These are phyloP conservation scores for Grosmannia clavigera DNA, from an alignment of 2,329 filamentous ascomycete genomes.

Conservation along the genomic window DNA sequence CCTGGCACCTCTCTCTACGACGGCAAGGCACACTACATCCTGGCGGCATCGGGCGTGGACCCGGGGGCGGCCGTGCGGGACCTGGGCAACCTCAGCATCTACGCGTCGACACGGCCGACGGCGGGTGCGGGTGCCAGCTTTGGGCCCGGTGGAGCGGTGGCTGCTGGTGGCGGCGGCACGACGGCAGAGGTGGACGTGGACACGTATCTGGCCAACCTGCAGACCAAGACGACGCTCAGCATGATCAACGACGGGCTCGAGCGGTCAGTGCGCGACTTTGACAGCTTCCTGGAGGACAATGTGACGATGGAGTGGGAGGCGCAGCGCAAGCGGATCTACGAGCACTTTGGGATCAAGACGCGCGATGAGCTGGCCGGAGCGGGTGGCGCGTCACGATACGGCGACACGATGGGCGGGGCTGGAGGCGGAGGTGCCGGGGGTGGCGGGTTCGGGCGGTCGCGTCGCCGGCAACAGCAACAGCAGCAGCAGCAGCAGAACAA, in stretches of 20 bases:
- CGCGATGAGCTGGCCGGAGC: slow-evolving; percentile 29
- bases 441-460: slow-evolving; percentile 48
- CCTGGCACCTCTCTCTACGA: slow-evolving; percentile 34
- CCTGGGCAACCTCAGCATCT: slow-evolving; percentile 61
- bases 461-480: slow-evolving; percentile 31
- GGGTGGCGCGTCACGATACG: slow-evolving; percentile 5
- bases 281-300: slow-evolving; percentile 87
- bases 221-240: slow-evolving; percentile 79
- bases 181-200: slow-evolving; percentile 53
- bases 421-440: slow-evolving; percentile 22
- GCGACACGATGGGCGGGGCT: slow-evolving; percentile 14
- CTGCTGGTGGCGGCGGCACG: slow-evolving; percentile 3
- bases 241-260: slow-evolving; percentile 89
- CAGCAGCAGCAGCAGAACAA: slow-evolving; percentile 15
- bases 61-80: slow-evolving; percentile 77
- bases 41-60: slow-evolving; percentile 87
- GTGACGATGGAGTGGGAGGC: slow-evolving; percentile 93
- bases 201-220: slow-evolving; percentile 72
- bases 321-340: slow-evolving; percentile 84
- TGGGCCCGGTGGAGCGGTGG: background rate
- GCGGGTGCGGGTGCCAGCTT: slow-evolving; percentile 1
- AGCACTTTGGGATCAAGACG: slow-evolving; percentile 81
- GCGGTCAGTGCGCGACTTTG: slow-evolving; percentile 81
- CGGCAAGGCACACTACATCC: slow-evolving; percentile 71
- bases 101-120: slow-evolving; percentile 16